Percentiles rank a stretch among this genome's conserved stretches.
These are phyloP conservation scores for Elongisporangium anandrum DNA, from an alignment of 352 stramenopile species.

Conservation along the genomic window DNA sequence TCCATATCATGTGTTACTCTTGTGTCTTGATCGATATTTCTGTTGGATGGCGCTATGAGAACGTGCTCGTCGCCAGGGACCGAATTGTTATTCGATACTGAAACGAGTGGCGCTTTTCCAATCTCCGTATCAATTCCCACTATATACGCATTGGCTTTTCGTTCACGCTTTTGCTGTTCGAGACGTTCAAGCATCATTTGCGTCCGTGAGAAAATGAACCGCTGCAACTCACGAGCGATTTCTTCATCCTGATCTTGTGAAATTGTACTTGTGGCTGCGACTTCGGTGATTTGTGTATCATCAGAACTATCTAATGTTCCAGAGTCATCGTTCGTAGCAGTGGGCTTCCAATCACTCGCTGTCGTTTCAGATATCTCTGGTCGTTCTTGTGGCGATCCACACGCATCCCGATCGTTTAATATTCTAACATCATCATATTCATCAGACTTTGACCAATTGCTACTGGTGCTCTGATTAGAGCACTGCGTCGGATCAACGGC, in stretches of 20 bases:
- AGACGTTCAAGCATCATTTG: constrained; percentile 36
- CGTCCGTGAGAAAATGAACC: constrained; percentile 33
- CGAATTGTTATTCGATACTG: not conserved
- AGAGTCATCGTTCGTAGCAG: too few relatives aligned
- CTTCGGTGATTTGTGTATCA: not conserved
- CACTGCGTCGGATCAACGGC: not conserved
- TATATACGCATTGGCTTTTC: not conserved
- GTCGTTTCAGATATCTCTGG: not conserved
- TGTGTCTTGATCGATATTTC: not conserved
- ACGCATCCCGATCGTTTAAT: not conserved
- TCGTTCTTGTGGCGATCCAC: constrained; percentile 1
- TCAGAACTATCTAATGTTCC: not conserved
- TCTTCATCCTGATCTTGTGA: constrained; percentile 4
- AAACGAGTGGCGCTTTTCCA: not conserved
- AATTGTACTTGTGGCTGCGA: not conserved
- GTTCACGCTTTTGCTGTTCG: constrained; percentile 20
- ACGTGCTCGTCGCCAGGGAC: not conserved
- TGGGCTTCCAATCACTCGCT: not conserved
- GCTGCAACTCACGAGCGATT: constrained; percentile 23
- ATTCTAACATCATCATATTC: not conserved
- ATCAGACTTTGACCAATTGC: not conserved
- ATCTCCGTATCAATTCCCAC: not conserved
- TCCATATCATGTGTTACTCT: not conserved
- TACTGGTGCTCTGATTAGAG: not conserved
- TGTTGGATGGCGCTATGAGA: not conserved